Percentiles rank a stretch among this genome's conserved stretches.
phyloP scores from a whole-genome alignment of 83 land plant species.

The Isoetes engelmannii region DNA sequence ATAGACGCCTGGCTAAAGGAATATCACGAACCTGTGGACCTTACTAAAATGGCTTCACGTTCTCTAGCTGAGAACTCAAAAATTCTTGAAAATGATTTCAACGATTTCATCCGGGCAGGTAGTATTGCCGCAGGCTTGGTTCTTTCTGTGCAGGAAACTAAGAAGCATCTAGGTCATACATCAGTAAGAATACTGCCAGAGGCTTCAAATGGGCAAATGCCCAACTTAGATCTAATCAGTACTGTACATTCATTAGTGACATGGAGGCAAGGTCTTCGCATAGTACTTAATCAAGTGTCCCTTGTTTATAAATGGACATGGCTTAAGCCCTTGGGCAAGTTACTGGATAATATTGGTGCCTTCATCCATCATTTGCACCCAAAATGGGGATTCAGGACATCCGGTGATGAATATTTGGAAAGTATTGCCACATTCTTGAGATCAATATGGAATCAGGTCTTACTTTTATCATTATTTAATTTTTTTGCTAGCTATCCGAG shows the following conservation, averaged over 20 bases:
- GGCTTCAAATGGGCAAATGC: slow-evolving; percentile 97
- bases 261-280: slow-evolving; percentile 66
- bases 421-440: slow-evolving; percentile 79
- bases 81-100: slow-evolving; percentile 3
- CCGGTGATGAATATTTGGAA: slow-evolving; percentile 58
- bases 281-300: slow-evolving; percentile 42
- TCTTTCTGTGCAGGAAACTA: slow-evolving; percentile 37
- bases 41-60: background rate
- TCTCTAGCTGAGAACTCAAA: background rate
- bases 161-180: slow-evolving; percentile 24
- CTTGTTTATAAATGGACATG: slow-evolving; percentile 44
- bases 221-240: slow-evolving; percentile 86
- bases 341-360: slow-evolving; percentile 50
- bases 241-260: slow-evolving; percentile 68
- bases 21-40: slow-evolving; percentile 50
- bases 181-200: slow-evolving; percentile 61
- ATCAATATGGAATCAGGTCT: slow-evolving; percentile 69
- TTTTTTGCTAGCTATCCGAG: background rate
- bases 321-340: slow-evolving; percentile 46
- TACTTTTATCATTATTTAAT: background rate
- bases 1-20: slow-evolving; percentile 83
- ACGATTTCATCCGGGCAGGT: slow-evolving; percentile 74
- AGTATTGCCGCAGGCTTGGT: slow-evolving; percentile 89
- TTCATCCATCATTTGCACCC: slow-evolving; percentile 46
- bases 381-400: slow-evolving; percentile 58